A percentile compares a stretch with the other conserved stretches of the same genome.
Evolutionary conservation across 169 alveolate genomes (phyloP).

Genomic region (Plasmodium billcollinsi): DNA sequence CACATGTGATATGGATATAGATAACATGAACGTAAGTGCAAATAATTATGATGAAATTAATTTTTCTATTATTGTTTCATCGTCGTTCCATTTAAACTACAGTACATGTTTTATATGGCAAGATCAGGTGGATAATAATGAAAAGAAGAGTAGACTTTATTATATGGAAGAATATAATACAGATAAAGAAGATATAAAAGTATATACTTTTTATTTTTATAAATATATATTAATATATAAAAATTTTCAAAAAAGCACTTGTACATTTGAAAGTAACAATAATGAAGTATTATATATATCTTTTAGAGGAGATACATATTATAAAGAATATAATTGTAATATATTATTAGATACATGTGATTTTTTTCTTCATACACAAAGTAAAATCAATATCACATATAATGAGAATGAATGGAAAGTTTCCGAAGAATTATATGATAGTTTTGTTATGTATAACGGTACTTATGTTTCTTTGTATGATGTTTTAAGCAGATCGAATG

Average conservation of each 20-base stretch:
- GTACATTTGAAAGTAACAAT: conserved; percentile 3
- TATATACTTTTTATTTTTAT: conserved; percentile 18
- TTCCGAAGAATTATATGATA: background rate
- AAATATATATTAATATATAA: conserved; percentile 13
- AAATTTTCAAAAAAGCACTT: conserved; percentile 2
- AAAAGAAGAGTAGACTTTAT: conserved; percentile 16
- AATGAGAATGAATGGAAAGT: conserved; percentile 16
- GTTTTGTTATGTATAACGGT: conserved; percentile 11
- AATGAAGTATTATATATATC: conserved; percentile 18
- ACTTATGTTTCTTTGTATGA: conserved; percentile 9
- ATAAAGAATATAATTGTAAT: conserved; percentile 14
- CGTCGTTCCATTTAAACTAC: background rate
- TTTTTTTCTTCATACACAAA: conserved; percentile 15
- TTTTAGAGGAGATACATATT: conserved; percentile 3
- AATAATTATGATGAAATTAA: conserved; percentile 21
- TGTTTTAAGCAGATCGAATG: conserved; percentile 16
- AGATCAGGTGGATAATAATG: conserved; percentile 2
- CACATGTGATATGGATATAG: conserved; percentile 9
- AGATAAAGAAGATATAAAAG: conserved; percentile 10
- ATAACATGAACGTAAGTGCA: background rate
- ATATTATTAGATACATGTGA: conserved; percentile 40
- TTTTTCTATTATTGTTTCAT: conserved; percentile 28
- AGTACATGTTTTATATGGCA: conserved; percentile 19
- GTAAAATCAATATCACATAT: conserved; percentile 28
- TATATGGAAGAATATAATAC: conserved; percentile 8